phyloP scores from a whole-genome alignment of 2,329 filamentous ascomycete species.

The Apiospora arundinis region DNA sequence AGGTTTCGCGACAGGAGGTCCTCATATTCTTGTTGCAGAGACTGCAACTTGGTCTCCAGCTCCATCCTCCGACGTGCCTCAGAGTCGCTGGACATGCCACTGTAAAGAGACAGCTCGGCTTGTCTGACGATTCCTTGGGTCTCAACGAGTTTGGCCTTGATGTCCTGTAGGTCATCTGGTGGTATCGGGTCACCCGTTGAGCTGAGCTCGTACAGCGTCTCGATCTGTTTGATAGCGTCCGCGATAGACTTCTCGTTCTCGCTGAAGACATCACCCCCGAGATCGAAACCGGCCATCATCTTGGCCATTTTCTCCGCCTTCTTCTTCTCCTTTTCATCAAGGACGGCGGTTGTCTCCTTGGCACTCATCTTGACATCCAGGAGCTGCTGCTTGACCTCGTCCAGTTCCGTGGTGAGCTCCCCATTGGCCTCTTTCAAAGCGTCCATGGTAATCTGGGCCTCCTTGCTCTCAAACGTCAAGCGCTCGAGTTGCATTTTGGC shows the following conservation, averaged over 20 bases:
- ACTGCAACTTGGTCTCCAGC: constrained; percentile 76
- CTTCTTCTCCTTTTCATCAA: constrained; percentile 97
- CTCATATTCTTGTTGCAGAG: constrained; percentile 84
- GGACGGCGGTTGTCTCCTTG: constrained; percentile 86
- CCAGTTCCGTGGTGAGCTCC: constrained; percentile 88
- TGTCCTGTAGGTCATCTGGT: constrained; percentile 78
- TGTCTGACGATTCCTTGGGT: constrained; percentile 93
- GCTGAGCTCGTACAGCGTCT: constrained; percentile 78
- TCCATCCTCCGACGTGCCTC: constrained; percentile 74
- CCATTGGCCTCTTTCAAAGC: constrained; percentile 93
- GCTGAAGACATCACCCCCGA: constrained; percentile 91
- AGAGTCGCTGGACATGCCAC: constrained; percentile 67
- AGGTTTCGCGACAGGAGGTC: constrained; percentile 81
- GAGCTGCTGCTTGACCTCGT: constrained; percentile 95
- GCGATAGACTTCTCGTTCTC: constrained; percentile 88
- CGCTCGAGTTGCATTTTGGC: constrained; percentile 97
- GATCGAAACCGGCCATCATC: constrained; percentile 99
- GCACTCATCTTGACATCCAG: constrained; percentile 96
- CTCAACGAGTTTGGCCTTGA: constrained; percentile 82
- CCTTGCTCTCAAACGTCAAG: constrained; percentile 93
- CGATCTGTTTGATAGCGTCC: constrained; percentile 82
- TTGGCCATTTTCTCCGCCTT: constrained; percentile 99
- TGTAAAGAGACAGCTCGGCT: constrained; percentile 84
- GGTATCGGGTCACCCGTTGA: constrained; percentile 79
- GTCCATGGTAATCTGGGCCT: constrained; percentile 97